These are phyloP conservation scores for Papiliotrema laurentii DNA, from an alignment of 1,284 basidiomycete species.

Conservation along the genomic window DNA sequence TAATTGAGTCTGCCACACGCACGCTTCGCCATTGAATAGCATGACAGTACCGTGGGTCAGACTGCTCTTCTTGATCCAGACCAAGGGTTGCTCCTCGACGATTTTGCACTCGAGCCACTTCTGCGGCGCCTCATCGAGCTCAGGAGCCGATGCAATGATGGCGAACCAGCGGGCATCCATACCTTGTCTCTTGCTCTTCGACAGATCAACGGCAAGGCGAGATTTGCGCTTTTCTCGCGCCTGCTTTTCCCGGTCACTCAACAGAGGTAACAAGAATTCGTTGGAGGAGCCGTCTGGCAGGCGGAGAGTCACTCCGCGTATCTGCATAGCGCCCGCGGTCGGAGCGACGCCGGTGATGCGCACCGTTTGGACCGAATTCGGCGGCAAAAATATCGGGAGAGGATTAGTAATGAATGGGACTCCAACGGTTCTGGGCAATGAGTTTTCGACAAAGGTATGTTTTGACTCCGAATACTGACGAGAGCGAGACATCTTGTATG, in stretches of 20 bases:
- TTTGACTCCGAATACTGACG: conserved; percentile 63
- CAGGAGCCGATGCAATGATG: background rate
- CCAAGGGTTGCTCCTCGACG: conserved; percentile 75
- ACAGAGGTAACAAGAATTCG: conserved; percentile 71
- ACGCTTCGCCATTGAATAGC: conserved; percentile 91
- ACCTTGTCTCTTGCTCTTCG: conserved; percentile 33
- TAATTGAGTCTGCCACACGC: conserved; percentile 22
- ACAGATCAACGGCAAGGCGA: conserved; percentile 53
- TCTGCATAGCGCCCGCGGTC: conserved; percentile 60
- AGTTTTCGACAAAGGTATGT: too few relatives aligned
- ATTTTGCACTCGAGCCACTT: conserved; percentile 53
- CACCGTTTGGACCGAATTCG: conserved; percentile 68
- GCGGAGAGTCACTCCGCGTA: conserved; percentile 74
- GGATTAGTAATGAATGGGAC: conserved; percentile 65
- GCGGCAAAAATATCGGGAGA: conserved; percentile 60
- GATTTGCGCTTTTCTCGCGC: conserved; percentile 51
- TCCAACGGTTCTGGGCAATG: conserved; percentile 78
- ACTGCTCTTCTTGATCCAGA: conserved; percentile 79
- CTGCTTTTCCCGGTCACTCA: conserved; percentile 63
- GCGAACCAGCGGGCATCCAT: conserved; percentile 26
- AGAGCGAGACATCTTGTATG: conserved; percentile 70
- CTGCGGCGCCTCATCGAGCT: conserved; percentile 1
- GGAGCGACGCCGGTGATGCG: conserved; percentile 66
- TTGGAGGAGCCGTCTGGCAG: conserved; percentile 66
- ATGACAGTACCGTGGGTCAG: conserved; percentile 85